A percentile compares a stretch with the other conserved stretches of the same genome.
Conservation (phyloP, 768 basidiomycete genomes). For the Grammothele lineata region DNA sequence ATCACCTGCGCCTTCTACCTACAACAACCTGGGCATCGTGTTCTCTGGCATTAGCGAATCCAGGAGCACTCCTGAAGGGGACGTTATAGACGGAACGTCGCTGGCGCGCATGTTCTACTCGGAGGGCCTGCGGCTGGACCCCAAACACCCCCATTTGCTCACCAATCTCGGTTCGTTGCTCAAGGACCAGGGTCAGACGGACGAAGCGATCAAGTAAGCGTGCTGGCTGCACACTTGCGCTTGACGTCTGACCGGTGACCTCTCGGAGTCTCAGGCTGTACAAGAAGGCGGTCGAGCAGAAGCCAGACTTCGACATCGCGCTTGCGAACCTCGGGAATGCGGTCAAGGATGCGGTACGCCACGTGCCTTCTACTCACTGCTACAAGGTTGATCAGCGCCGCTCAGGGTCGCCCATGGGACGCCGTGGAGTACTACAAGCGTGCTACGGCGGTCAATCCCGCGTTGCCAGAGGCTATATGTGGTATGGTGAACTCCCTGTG, state of each 20-base stretch:
- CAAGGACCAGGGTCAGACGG: slow-evolving; percentile 42
- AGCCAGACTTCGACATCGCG: slow-evolving; percentile 48
- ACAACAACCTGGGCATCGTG: slow-evolving; percentile 49
- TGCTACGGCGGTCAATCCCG: slow-evolving; percentile 38
- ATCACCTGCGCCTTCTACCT: slow-evolving; percentile 40
- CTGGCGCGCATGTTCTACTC: slow-evolving; percentile 43
- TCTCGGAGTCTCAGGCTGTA: slow-evolving; percentile 33
- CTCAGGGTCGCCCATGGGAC: slow-evolving; percentile 38
- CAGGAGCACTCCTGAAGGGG: slow-evolving; percentile 14
- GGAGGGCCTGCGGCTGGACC: slow-evolving; percentile 39
- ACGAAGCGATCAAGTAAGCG: slow-evolving; percentile 39
- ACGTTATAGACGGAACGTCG: slow-evolving; percentile 25
- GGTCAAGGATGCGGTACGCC: slow-evolving; percentile 41
- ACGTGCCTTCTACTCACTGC: no score
- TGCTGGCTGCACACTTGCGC: no score
- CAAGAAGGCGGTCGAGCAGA: slow-evolving; percentile 33
- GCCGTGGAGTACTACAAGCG: slow-evolving; percentile 43
- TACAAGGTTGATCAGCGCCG: neutral
- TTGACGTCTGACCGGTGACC: no score
- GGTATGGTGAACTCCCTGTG: slow-evolving; percentile 42
- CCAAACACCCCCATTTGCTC: slow-evolving; percentile 44
- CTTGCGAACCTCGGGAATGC: slow-evolving; percentile 50
- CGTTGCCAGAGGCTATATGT: slow-evolving; percentile 44
- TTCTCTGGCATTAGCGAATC: slow-evolving; percentile 32
- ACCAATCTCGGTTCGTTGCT: slow-evolving; percentile 48